Conservation (phyloP, 2,329 filamentous ascomycete species). For the Penicillium brasilianum region DNA sequence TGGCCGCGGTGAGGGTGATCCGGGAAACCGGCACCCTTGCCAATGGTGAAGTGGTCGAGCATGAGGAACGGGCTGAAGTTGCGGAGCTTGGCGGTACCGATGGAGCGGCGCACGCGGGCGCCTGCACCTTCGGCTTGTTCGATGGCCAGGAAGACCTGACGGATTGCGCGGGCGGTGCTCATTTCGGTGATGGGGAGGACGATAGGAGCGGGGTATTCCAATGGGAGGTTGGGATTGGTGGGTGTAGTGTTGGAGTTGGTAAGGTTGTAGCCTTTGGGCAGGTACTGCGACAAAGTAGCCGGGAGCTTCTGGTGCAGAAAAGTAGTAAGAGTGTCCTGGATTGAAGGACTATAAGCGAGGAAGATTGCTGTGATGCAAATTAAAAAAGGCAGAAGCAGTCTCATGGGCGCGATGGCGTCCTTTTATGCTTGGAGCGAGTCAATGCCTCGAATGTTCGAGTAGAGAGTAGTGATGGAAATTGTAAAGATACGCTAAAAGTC, state of each 20-base stretch:
- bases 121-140: slow-evolving; percentile 90
- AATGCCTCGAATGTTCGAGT: slow-evolving; percentile 25
- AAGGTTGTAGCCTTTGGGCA: slow-evolving; percentile 9
- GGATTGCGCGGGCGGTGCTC: slow-evolving; percentile 75
- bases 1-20: slow-evolving; percentile 85
- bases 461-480: slow-evolving; percentile 25
- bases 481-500: slow-evolving; percentile 17
- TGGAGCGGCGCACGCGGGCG: slow-evolving; percentile 81
- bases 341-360: slow-evolving; percentile 31
- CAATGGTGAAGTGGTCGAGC: slow-evolving; percentile 89
- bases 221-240: not conserved
- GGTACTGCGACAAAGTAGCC: slow-evolving; percentile 23
- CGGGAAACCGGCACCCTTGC: slow-evolving; percentile 82
- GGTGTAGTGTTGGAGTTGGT: slow-evolving; percentile 17
- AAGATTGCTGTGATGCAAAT: slow-evolving; percentile 45
- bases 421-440: slow-evolving; percentile 36
- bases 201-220: slow-evolving; percentile 11
- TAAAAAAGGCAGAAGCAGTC: slow-evolving; percentile 42
- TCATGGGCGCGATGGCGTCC: slow-evolving; percentile 37
- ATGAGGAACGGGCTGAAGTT: slow-evolving; percentile 94
- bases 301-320: slow-evolving; percentile 27
- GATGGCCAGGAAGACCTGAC: slow-evolving; percentile 79
- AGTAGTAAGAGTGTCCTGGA: slow-evolving; percentile 27
- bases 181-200: slow-evolving; percentile 56
- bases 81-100: slow-evolving; percentile 80